Percentiles rank a stretch among this genome's conserved stretches.
Conservation (phyloP, 2,329 filamentous ascomycete genomes). For the Tolypocladium pustulatum region DNA sequence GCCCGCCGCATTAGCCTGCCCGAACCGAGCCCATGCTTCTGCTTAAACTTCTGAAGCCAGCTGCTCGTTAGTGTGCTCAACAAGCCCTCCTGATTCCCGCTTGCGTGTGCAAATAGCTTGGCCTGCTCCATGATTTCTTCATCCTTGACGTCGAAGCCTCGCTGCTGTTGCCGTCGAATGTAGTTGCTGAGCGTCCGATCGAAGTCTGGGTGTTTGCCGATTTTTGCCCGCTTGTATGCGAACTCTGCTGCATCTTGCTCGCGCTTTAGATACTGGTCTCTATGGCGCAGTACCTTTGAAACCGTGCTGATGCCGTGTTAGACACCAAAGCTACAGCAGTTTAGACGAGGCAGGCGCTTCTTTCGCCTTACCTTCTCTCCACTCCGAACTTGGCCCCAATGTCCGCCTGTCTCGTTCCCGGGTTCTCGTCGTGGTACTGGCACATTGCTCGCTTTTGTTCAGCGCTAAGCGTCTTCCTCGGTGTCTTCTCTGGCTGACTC, state of each 20-base stretch:
- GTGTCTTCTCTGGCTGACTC: constrained; percentile 47
- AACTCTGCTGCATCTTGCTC: constrained; percentile 51
- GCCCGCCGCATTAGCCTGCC: constrained; percentile 43
- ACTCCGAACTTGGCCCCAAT: constrained; percentile 95
- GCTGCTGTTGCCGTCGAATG: constrained; percentile 69
- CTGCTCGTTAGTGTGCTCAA: constrained; percentile 59
- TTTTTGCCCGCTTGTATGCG: constrained; percentile 65
- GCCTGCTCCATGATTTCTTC: constrained; percentile 80
- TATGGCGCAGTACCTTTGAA: constrained; percentile 92
- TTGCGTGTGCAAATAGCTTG: constrained; percentile 65
- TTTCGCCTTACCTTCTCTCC: constrained; percentile 73
- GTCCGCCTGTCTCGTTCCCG: constrained; percentile 85
- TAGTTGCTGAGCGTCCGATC: constrained; percentile 84
- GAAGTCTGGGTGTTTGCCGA: constrained; percentile 74
- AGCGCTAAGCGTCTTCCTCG: constrained; percentile 75
- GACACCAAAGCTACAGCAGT: neutral
- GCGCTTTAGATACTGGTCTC: constrained; percentile 88
- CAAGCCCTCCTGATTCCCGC: constrained; percentile 56
- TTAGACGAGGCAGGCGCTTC: neutral
- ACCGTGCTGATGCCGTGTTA: constrained; percentile 60
- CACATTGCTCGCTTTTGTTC: constrained; percentile 90
- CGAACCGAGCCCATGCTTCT: constrained; percentile 58
- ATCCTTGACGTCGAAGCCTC: constrained; percentile 65
- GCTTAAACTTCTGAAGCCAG: constrained; percentile 94
- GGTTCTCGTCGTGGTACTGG: constrained; percentile 82